Percentiles rank a stretch among this genome's conserved stretches.
Evolutionary conservation across 2,329 filamentous ascomycete species (phyloP).

Genomic region (Passalora sequoiae): DNA sequence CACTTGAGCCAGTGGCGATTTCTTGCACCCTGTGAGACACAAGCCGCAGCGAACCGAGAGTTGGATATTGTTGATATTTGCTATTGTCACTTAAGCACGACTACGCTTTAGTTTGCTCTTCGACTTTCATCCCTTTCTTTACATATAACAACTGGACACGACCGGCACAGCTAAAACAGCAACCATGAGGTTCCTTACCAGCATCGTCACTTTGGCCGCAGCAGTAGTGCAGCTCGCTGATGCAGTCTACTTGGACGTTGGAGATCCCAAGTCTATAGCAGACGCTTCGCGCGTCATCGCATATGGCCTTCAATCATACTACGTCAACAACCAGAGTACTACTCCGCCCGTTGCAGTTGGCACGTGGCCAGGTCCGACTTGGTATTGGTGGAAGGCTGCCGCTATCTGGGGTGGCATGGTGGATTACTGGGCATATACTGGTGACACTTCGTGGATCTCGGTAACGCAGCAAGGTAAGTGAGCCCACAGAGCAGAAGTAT

Average conservation of each 20-base stretch:
- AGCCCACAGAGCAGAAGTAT: no score
- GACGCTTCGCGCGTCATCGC: slow-evolving; percentile 31
- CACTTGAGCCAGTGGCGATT: no score
- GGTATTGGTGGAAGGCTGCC: slow-evolving; percentile 45
- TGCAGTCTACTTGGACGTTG: slow-evolving; percentile 20
- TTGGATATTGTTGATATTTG: slow-evolving; percentile 4
- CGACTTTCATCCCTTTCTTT: neutral
- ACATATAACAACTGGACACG: neutral
- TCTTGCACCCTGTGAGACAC: no score
- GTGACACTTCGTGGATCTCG: slow-evolving; percentile 41
- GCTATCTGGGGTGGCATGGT: slow-evolving; percentile 35
- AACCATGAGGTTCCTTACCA: slow-evolving; percentile 14
- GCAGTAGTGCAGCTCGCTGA: slow-evolving; percentile 9
- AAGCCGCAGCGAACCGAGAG: no score
- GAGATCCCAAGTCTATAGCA: slow-evolving; percentile 30
- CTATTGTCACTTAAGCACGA: slow-evolving; percentile 2
- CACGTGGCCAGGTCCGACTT: slow-evolving; percentile 40
- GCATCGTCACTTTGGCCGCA: slow-evolving; percentile 10
- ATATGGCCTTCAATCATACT: slow-evolving; percentile 33
- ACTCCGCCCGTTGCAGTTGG: slow-evolving; percentile 33
- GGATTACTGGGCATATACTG: slow-evolving; percentile 46
- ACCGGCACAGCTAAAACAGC: neutral
- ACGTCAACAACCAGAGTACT: slow-evolving; percentile 32
- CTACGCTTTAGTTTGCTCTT: neutral
- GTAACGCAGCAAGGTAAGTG: slow-evolving; percentile 36